Conservation (phyloP, 768 basidiomycete species). For the Lactarius sanguifluus region DNA sequence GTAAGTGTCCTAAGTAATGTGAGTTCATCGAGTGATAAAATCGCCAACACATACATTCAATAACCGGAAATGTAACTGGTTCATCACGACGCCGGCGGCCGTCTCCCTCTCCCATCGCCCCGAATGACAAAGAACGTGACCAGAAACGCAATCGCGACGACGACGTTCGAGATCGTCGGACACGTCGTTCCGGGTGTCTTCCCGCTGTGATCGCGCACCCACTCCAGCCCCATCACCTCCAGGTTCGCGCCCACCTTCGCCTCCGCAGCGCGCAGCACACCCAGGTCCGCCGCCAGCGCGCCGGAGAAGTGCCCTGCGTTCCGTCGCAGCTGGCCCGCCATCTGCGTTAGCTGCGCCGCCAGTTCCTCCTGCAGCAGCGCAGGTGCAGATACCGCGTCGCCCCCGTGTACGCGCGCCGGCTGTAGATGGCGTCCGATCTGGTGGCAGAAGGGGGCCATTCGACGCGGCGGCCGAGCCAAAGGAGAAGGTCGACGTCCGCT, state of each 20-base stretch:
- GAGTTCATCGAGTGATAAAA: too few relatives aligned
- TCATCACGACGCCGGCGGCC: too few relatives aligned
- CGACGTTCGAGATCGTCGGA: slow-evolving; percentile 49
- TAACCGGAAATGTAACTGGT: too few relatives aligned
- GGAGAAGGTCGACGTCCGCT: slow-evolving; percentile 15
- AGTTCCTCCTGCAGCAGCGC: slow-evolving; percentile 64
- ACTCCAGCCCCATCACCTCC: slow-evolving; percentile 47
- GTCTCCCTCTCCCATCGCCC: neutral
- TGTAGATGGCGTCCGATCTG: slow-evolving; percentile 26
- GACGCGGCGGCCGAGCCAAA: slow-evolving; percentile 20
- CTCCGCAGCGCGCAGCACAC: too few relatives aligned
- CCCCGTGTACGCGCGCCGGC: too few relatives aligned
- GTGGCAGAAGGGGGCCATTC: slow-evolving; percentile 32
- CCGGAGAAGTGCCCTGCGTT: slow-evolving; percentile 14
- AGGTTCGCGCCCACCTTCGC: slow-evolving; percentile 51
- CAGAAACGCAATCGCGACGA: slow-evolving; percentile 66
- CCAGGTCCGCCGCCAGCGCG: slow-evolving; percentile 50
- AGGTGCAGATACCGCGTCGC: neutral
- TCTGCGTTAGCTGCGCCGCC: slow-evolving; percentile 68
- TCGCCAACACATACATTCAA: too few relatives aligned
- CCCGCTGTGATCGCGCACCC: slow-evolving; percentile 48
- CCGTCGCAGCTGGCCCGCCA: slow-evolving; percentile 73
- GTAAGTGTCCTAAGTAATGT: too few relatives aligned
- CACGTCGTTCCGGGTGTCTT: slow-evolving; percentile 56
- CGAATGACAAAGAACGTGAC: slow-evolving; percentile 68